A percentile compares a stretch with the other conserved stretches of the same genome.
phyloP scores from a whole-genome alignment of 495 filamentous ascomycete species.

The Penicillium goetzii region DNA sequence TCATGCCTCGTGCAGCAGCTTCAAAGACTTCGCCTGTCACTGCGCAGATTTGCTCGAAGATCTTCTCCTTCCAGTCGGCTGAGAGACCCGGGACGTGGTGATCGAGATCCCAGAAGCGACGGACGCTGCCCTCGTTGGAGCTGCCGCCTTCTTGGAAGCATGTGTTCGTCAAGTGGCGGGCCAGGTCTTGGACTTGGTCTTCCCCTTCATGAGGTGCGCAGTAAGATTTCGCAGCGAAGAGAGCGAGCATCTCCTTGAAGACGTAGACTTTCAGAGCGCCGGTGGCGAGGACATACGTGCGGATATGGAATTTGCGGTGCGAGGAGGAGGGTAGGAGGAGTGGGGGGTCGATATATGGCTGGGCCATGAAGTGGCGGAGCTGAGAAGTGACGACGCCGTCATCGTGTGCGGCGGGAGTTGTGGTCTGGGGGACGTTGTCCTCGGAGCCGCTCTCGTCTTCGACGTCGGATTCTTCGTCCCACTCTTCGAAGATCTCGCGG shows the following conservation, averaged over 20 bases:
- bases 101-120: constrained; percentile 70
- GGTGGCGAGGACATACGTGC: constrained; percentile 82
- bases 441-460: constrained; percentile 40
- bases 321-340: constrained; percentile 69
- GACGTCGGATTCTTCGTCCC: constrained; percentile 66
- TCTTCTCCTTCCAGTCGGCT: constrained; percentile 56
- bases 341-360: constrained; percentile 93
- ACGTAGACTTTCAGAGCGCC: constrained; percentile 82
- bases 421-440: constrained; percentile 34
- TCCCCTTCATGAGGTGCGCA: constrained; percentile 45
- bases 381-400: constrained; percentile 78
- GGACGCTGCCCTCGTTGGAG: constrained; percentile 62
- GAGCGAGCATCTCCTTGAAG: constrained; percentile 85
- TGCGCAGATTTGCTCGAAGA: constrained; percentile 73
- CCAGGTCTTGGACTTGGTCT: constrained; percentile 58
- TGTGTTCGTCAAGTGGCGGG: constrained; percentile 87
- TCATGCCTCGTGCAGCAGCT: constrained; percentile 80
- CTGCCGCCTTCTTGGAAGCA: constrained; percentile 74
- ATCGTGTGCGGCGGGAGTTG: constrained; percentile 29
- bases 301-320: constrained; percentile 91
- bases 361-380: constrained; percentile 91
- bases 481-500: constrained; percentile 82
- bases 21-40: constrained; percentile 78
- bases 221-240: constrained; percentile 81
- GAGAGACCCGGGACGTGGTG: constrained; percentile 40